A percentile compares a stretch with the other conserved stretches of the same genome.
Evolutionary conservation across 140 eudicot species (phyloP).

Genomic region (Ambrosia hybrid): DNA sequence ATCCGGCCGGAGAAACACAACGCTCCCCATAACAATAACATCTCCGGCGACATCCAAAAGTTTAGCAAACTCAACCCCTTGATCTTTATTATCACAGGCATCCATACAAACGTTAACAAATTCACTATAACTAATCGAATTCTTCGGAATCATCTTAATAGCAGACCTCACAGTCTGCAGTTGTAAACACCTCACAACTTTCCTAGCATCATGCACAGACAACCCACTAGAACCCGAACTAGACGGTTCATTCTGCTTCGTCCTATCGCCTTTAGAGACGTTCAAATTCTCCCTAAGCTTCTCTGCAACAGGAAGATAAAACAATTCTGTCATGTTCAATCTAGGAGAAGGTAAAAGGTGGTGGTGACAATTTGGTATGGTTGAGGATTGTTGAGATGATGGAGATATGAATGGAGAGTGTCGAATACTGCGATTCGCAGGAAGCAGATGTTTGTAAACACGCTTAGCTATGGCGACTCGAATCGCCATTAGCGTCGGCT

Average conservation of each 20-base stretch:
- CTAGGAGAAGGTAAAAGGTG: slow-evolving; percentile 26
- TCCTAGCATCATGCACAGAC: slow-evolving; percentile 41
- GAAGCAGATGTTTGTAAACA: slow-evolving; percentile 11
- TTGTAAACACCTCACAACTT: slow-evolving; percentile 37
- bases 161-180: slow-evolving; percentile 43
- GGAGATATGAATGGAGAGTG: not conserved
- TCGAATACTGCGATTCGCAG: slow-evolving; percentile 7
- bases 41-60: slow-evolving; percentile 54
- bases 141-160: slow-evolving; percentile 36
- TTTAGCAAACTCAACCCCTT: slow-evolving; percentile 52
- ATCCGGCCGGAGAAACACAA: slow-evolving; percentile 61
- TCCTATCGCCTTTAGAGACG: slow-evolving; percentile 6
- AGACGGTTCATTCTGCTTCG: slow-evolving; percentile 17
- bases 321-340: slow-evolving; percentile 29
- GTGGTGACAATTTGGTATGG: slow-evolving; percentile 30
- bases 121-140: slow-evolving; percentile 43
- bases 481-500: slow-evolving; percentile 44
- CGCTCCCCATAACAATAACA: slow-evolving; percentile 60
- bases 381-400: slow-evolving; percentile 1
- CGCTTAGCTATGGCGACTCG: slow-evolving; percentile 46
- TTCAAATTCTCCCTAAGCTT: slow-evolving; percentile 38
- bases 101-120: slow-evolving; percentile 43
- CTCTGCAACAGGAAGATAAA: slow-evolving; percentile 39
- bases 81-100: slow-evolving; percentile 31
- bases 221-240: slow-evolving; percentile 15